Conservation (phyloP, 2,329 filamentous ascomycete genomes). For the Tolypocladium pustulatum region DNA sequence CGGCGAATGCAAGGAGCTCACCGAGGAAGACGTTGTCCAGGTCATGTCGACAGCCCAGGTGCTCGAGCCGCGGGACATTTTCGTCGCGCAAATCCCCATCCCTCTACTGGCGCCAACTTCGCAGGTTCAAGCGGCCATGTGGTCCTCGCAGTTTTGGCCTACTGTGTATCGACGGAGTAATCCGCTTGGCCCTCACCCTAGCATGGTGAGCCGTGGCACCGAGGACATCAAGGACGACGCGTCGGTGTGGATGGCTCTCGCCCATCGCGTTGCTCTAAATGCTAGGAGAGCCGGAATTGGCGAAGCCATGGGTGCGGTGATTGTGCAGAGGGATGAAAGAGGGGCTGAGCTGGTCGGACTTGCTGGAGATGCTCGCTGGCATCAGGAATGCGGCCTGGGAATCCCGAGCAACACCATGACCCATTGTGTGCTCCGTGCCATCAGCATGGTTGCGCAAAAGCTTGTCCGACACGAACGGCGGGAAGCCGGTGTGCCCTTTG, state of each 20-base stretch:
- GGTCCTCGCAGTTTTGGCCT: slow-evolving; percentile 73
- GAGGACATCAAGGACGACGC: slow-evolving; percentile 56
- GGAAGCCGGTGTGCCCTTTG: slow-evolving; percentile 21
- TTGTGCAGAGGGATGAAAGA: slow-evolving; percentile 53
- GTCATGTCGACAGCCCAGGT: slow-evolving; percentile 38
- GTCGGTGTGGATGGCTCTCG: slow-evolving; percentile 56
- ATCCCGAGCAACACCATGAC: slow-evolving; percentile 62
- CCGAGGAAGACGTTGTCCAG: slow-evolving; percentile 39
- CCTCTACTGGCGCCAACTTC: slow-evolving; percentile 67
- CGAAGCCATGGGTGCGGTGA: slow-evolving; percentile 62
- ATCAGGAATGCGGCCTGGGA: slow-evolving; percentile 36
- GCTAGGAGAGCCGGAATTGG: slow-evolving; percentile 49
- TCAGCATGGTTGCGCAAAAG: slow-evolving; percentile 71
- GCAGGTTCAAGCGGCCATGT: slow-evolving; percentile 61
- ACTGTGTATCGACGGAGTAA: slow-evolving; percentile 81
- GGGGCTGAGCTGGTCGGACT: slow-evolving; percentile 54
- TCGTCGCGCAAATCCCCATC: slow-evolving; percentile 54
- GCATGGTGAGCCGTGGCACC: slow-evolving; percentile 58
- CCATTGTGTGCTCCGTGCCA: slow-evolving; percentile 67
- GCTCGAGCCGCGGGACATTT: slow-evolving; percentile 36
- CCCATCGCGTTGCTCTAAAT: slow-evolving; percentile 51
- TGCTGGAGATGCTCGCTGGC: slow-evolving; percentile 67
- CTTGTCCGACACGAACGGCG: slow-evolving; percentile 45
- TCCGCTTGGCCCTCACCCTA: slow-evolving; percentile 73
- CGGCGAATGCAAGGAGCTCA: slow-evolving; percentile 39